A percentile compares a stretch with the other conserved stretches of the same genome.
phyloP scores from a whole-genome alignment of 2,329 filamentous ascomycete genomes.

The Aureobasidium pullulans region DNA sequence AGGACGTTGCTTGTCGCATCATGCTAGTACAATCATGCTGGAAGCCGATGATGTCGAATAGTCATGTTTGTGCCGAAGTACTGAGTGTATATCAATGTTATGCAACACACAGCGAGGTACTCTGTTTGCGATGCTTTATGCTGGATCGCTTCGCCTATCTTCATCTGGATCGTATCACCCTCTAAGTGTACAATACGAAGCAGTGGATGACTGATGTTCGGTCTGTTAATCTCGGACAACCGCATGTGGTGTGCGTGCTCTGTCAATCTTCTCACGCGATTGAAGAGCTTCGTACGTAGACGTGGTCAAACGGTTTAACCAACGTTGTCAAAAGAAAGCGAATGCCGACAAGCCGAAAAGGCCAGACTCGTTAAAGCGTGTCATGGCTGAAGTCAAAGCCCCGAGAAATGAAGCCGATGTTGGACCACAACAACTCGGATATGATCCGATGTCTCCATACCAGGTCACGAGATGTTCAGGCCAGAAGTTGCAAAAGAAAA shows the following conservation, averaged over 20 bases:
- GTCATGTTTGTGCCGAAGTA: not conserved
- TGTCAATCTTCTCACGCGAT: not conserved
- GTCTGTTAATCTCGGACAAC: not conserved
- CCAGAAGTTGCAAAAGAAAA: not conserved
- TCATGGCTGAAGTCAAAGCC: not conserved
- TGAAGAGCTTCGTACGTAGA: not conserved
- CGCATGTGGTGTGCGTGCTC: not conserved
- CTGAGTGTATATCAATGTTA: not conserved
- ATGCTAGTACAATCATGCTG: not conserved
- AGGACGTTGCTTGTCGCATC: not conserved
- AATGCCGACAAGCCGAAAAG: conserved; percentile 5
- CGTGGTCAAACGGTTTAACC: conserved; percentile 10
- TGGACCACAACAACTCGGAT: not conserved
- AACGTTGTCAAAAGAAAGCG: conserved; percentile 3
- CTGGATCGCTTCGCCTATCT: too few relatives aligned
- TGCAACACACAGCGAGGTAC: not conserved
- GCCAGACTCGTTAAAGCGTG: not conserved
- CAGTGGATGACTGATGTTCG: not conserved
- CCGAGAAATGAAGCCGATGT: not conserved
- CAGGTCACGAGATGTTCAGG: conserved; percentile 11
- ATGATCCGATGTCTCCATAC: not conserved
- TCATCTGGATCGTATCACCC: not conserved
- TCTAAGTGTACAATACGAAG: not conserved
- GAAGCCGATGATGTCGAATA: not conserved
- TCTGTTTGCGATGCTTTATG: not conserved